phyloP scores from a whole-genome alignment of 2,329 filamentous ascomycete genomes.

The Nigrograna mackinnonii region DNA sequence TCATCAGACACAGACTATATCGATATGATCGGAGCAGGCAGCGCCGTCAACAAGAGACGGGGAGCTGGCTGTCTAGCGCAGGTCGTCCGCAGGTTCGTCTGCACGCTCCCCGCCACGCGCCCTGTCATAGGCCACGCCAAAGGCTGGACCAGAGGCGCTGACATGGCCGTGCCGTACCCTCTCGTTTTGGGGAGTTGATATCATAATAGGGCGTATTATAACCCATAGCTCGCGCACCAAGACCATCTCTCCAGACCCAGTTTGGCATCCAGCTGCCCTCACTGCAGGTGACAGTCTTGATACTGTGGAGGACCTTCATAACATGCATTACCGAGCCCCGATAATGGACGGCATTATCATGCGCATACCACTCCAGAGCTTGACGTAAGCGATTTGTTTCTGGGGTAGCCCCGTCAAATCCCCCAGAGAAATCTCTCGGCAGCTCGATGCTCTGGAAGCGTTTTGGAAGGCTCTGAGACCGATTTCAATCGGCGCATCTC shows the following conservation, averaged over 20 bases:
- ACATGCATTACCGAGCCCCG: constrained; percentile 31
- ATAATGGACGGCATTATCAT: constrained; percentile 29
- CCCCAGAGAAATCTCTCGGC: constrained; percentile 8
- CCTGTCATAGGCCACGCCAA: constrained; percentile 15
- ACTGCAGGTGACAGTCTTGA: constrained; percentile 29
- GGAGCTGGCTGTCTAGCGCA: constrained; percentile 20
- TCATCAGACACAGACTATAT: constrained; percentile 16
- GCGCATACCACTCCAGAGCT: constrained; percentile 18
- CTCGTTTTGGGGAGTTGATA: constrained; percentile 24
- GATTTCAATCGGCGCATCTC: constrained; percentile 16
- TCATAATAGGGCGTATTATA: constrained; percentile 30
- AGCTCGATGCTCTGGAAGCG: constrained; percentile 19
- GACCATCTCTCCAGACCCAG: constrained; percentile 18
- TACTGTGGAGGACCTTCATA: constrained; percentile 27
- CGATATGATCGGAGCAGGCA: constrained; percentile 24
- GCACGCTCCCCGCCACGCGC: constrained; percentile 22
- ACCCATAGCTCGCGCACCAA: constrained; percentile 20
- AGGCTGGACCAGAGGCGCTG: constrained; percentile 20
- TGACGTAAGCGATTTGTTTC: constrained; percentile 31
- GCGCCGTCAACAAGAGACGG: constrained; percentile 17
- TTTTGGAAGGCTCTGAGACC: constrained; percentile 24
- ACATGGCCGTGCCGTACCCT: constrained; percentile 18
- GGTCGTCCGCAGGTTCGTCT: constrained; percentile 26
- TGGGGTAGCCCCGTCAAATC: constrained; percentile 16
- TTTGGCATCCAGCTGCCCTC: constrained; percentile 19